Evolutionary conservation across 768 basidiomycete species (phyloP).

Genomic region (Postia placenta): DNA sequence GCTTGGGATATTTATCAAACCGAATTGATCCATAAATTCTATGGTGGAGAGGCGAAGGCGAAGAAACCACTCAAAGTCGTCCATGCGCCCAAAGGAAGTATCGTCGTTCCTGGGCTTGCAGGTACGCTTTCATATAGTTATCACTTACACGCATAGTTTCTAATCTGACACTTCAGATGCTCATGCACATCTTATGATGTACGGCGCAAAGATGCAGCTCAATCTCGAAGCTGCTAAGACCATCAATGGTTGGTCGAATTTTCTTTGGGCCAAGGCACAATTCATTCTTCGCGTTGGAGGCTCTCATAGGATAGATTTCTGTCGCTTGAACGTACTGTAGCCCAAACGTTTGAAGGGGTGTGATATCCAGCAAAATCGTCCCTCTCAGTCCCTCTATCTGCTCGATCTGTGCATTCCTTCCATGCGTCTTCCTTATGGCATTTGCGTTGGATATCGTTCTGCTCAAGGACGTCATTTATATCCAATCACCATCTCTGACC

Average conservation of each 20-base stretch:
- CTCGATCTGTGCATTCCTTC: not conserved
- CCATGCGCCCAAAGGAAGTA: slow-evolving; percentile 27
- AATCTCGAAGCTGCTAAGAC: slow-evolving; percentile 54
- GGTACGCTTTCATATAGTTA: slow-evolving; percentile 32
- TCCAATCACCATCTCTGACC: too few relatives aligned
- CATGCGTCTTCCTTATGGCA: too few relatives aligned
- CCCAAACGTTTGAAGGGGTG: too few relatives aligned
- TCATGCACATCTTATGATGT: slow-evolving; percentile 72
- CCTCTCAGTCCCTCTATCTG: not conserved
- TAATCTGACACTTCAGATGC: slow-evolving; percentile 45
- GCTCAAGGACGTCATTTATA: too few relatives aligned
- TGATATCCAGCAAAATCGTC: too few relatives aligned
- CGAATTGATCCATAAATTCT: slow-evolving; percentile 20
- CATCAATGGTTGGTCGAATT: slow-evolving; percentile 51
- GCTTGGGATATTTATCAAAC: slow-evolving; percentile 23
- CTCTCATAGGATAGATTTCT: too few relatives aligned
- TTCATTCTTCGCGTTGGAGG: too few relatives aligned
- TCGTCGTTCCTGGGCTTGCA: slow-evolving; percentile 68
- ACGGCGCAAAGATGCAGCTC: slow-evolving; percentile 67
- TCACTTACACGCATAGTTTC: not conserved
- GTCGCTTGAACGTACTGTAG: too few relatives aligned
- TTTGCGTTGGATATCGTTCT: too few relatives aligned
- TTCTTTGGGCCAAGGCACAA: too few relatives aligned
- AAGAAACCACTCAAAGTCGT: slow-evolving; percentile 20
- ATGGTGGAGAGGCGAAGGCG: slow-evolving; percentile 21